Base-by-base conservation (phyloP, 1,139 yeast genomes). In the Suhomyces yuchorum region DNA sequence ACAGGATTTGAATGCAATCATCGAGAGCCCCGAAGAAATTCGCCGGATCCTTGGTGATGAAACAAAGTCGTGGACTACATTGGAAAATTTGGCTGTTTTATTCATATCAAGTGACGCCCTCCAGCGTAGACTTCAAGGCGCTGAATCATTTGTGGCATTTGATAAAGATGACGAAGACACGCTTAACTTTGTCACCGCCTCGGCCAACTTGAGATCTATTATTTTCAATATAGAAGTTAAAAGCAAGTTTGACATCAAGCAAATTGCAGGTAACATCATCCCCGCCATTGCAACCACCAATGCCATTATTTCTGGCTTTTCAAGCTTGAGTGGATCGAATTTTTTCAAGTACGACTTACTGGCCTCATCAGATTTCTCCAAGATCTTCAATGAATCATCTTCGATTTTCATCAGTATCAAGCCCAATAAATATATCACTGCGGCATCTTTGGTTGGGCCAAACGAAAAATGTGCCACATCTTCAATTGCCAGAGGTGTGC, bases 281-380 rank as follows among this genome's bases (percentile, higher is more conserved):
- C 99, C 99, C 0, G 99, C 99, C 0, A 92, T 95, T 57, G 99
- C 99, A 11, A 93, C 99, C 1, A 93, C 98, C 9, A 95, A 95
- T 65, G 98, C 99, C 1, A 85, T 93, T 18, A 85, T 93, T 53
- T 92, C 97, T 0, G 99, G 99, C 0, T 79, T 91, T 52, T 86
- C 96, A 22, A 84, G 91, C 12, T 64, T 92, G 40, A 51, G 51
- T 23, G 48, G 85, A 83, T 46, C 86, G 92, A 80, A 82, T 47
- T 78, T 79, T 42, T 78, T 84, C 59, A 59, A 58, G 23, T 43
- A 58, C 14, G 53, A 61, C 4, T 17, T 38, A 9, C 40, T 60
- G 53, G 12, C 14, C 11, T 44, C 56, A 2, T 70, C 63, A 2
- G 57, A 58, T 41, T 61, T 51, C 44, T 39, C 51, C 4, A 49